Base-by-base conservation (phyloP, 2,329 filamentous ascomycete species). In the Cladosporium sp. region DNA sequence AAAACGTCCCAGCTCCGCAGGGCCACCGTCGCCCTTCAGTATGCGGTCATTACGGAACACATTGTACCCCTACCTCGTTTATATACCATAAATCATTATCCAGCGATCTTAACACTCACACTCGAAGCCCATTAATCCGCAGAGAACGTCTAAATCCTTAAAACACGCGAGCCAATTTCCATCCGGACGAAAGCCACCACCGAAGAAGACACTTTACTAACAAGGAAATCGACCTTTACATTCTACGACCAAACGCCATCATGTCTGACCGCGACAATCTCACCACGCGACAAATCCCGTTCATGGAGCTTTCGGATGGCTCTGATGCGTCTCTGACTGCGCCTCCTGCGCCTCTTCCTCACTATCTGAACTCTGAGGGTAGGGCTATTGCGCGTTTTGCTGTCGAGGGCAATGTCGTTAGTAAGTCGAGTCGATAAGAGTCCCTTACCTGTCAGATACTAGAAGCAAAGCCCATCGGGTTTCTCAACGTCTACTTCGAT, bases 401-500 rank as follows among this genome's bases (percentile, higher is more conserved):
- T 22, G 72, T 79, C 35, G 69, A 73, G 53, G 77, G 77, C 53
- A 79, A 78, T 57, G 73, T 73, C 20, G 71, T 79, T 45, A 68
- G 74, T 76, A 72, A 50, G 73, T 68, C 22, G n/a, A n/a, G n/a
- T n/a, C n/a, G n/a, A n/a, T n/a, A n/a, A n/a, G n/a, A n/a, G n/a
- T n/a, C n/a, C n/a, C n/a, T n/a, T n/a, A n/a, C n/a, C n/a, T n/a
- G n/a, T n/a, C n/a, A n/a, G n/a, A n/a, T n/a, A n/a, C n/a, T n/a
- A n/a, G n/a, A n/a, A n/a, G n/a, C n/a, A n/a, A n/a, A n/a, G n/a
- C n/a, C n/a, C n/a, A n/a, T n/a, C n/a, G n/a, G n/a, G n/a, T n/a
- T n/a, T n/a, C n/a, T n/a, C n/a, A n/a, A n/a, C n/a, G n/a, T n/a
- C n/a, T n/a, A n/a, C n/a, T n/a, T n/a, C n/a, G n/a, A n/a, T n/a